Conservation (phyloP, 495 filamentous ascomycete genomes). For the Aspergillus leporis region DNA sequence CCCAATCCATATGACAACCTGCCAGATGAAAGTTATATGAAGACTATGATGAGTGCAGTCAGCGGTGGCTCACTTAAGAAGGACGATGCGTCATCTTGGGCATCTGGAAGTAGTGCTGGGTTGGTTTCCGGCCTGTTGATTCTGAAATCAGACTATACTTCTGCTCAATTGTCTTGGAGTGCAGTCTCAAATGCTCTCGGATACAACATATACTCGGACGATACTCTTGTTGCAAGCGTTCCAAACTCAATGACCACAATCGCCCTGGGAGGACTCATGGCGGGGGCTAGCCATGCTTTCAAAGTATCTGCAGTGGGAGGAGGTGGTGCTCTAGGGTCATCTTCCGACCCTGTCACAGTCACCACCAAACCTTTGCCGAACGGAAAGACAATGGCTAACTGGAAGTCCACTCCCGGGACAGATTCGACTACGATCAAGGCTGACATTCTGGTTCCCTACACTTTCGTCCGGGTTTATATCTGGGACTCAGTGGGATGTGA, state of each 20-base stretch:
- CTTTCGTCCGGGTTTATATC: conserved; percentile 18
- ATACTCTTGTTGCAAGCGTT: conserved; percentile 6
- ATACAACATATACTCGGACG: conserved; percentile 13
- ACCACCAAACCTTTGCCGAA: conserved; percentile 7
- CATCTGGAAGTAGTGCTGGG: conserved; percentile 3
- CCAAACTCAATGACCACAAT: conserved; percentile 16
- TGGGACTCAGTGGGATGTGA: conserved; percentile 12
- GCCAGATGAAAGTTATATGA: conserved; percentile 16
- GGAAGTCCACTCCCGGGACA: conserved; percentile 7
- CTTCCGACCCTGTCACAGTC: conserved; percentile 11
- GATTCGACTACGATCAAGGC: conserved; percentile 13
- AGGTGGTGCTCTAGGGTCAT: not conserved
- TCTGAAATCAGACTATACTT: conserved; percentile 14
- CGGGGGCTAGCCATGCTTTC: conserved; percentile 2
- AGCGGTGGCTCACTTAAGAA: too few species aligned
- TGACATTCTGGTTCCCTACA: conserved; percentile 18
- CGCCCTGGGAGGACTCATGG: conserved; percentile 9
- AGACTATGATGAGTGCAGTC: conserved; percentile 13
- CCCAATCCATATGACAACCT: conserved; percentile 22
- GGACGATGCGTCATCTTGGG: conserved; percentile 3
- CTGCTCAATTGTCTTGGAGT: conserved; percentile 13
- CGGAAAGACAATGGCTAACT: conserved; percentile 7
- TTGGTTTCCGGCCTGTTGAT: conserved; percentile 8
- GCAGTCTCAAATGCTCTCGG: conserved; percentile 16
- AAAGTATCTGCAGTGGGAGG: conserved; percentile 9